Conservation (phyloP, 768 basidiomycete genomes). For the Lactarius sp. region DNA sequence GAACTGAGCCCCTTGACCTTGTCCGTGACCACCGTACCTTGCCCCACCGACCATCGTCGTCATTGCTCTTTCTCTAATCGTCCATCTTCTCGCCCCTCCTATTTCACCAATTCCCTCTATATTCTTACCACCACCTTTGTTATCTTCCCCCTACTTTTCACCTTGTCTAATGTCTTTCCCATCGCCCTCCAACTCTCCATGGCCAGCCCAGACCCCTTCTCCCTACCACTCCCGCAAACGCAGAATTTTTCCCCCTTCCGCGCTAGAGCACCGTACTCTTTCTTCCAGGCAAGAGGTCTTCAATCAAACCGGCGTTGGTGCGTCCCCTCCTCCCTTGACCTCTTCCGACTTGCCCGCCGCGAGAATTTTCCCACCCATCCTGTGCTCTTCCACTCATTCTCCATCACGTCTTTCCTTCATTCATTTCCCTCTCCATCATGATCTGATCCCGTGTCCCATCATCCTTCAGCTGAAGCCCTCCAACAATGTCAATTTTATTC, state of each 20-base stretch:
- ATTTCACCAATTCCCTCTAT: background rate
- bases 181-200: slow-evolving; percentile 35
- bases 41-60: slow-evolving; percentile 17
- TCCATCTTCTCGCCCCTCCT: slow-evolving; percentile 24
- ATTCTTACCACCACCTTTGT: slow-evolving; percentile 8
- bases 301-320: slow-evolving; percentile 24
- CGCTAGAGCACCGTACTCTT: slow-evolving; percentile 20
- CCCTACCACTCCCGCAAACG: slow-evolving; percentile 29
- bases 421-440: background rate
- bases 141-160: slow-evolving; percentile 23
- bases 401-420: slow-evolving; percentile 11
- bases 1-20: slow-evolving; percentile 15
- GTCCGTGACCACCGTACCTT: slow-evolving; percentile 20
- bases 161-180: slow-evolving; percentile 35
- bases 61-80: slow-evolving; percentile 25
- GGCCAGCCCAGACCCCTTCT: slow-evolving; percentile 42
- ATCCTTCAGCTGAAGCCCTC: slow-evolving; percentile 37
- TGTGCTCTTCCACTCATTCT: background rate
- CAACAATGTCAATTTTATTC: slow-evolving; percentile 48
- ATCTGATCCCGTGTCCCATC: slow-evolving; percentile 14
- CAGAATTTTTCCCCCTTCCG: background rate
- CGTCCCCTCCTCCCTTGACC: slow-evolving; percentile 3
- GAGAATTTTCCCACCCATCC: slow-evolving; percentile 4
- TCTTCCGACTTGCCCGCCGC: background rate
- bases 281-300: slow-evolving; percentile 20